Base-by-base conservation (phyloP, 2,329 filamentous ascomycete genomes). In the Phyllosticta ampelicida region DNA sequence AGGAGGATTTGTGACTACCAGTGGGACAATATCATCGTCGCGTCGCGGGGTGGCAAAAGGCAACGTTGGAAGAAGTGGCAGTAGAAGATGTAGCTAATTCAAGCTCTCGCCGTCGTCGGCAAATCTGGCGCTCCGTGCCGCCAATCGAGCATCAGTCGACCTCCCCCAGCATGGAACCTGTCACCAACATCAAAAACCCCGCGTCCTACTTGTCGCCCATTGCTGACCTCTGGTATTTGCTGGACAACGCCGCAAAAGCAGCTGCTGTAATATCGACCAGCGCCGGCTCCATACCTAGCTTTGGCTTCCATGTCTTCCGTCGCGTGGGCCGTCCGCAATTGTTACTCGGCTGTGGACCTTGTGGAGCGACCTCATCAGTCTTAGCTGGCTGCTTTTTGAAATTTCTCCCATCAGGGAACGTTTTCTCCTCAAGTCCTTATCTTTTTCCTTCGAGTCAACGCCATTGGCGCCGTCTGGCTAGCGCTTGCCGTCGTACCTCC, bases 1-100 rank as follows among this genome's bases (percentile, higher is more conserved):
- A 10, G 36, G 23, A 51, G 56, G 63, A 65, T 69, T 64, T 63
- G 64, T 16, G 20, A 29, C 50, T 29, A 36, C 18, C n/a, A 26
- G 23, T 20, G 50, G 29, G 23, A 53, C 50, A 53, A 30, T 51
- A 58, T 58, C 53, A 55, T 55, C 53, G 53, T 54, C 52, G 53
- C 48, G 57, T 19, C 29, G 49, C 19, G 29, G 18, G 55, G 9
- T 19, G 36, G 26, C 48, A 48, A 20, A 10, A 28, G 20, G 21
- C 28, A 51, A 16, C n/a, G 56, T 29, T 16, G 26, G 13, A 21
- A 20, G 44, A 28, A 19, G 18, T 44, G 20, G 11, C 1, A n/a
- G 6, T 6, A 44, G 11, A 5, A n/a, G 3, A n/a, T 13, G 53
- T 13, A 28, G 54, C 48, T 13, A 23, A 21, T 9, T 23, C 54